A percentile compares a stretch with the other conserved stretches of the same genome.
These are phyloP conservation scores for Chlamydomonas eustigma DNA, from an alignment of 139 green algal genomes.

Conservation along the genomic window DNA sequence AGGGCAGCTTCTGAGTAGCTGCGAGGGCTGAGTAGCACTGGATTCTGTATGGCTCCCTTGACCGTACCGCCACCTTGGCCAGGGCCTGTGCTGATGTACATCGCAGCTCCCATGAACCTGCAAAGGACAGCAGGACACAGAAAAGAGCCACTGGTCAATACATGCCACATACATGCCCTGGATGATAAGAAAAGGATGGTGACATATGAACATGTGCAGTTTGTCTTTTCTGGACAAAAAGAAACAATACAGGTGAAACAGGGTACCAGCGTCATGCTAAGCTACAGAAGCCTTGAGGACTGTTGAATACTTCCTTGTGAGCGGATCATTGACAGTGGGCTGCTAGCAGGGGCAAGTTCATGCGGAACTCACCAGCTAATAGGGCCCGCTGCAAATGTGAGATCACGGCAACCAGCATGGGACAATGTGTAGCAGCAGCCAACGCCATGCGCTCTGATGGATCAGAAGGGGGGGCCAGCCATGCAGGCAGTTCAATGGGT, in stretches of 20 bases:
- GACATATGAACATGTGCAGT: too few species aligned
- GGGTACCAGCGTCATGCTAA: too few species aligned
- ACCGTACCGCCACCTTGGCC: constrained; percentile 68
- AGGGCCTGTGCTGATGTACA: constrained; percentile 40
- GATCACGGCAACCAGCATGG: constrained; percentile 34
- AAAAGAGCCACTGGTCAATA: too few species aligned
- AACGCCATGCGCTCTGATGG: constrained; percentile 28
- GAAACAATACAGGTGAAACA: too few species aligned
- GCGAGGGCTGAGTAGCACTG: constrained; percentile 57
- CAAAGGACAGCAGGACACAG: too few species aligned
- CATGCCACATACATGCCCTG: too few species aligned
- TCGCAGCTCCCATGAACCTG: constrained; percentile 35
- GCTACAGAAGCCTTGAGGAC: too few species aligned
- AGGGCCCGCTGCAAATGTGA: constrained; percentile 38
- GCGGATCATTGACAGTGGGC: too few species aligned
- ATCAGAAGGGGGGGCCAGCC: not conserved
- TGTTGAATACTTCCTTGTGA: too few species aligned
- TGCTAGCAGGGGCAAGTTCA: too few species aligned
- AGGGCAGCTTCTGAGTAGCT: not conserved
- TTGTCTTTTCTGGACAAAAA: too few species aligned
- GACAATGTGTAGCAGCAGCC: constrained; percentile 27
- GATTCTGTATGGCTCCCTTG: constrained; percentile 76
- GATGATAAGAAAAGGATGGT: too few species aligned
- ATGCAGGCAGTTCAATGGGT: not conserved
- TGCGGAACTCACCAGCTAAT: constrained; percentile 37